phyloP scores from a whole-genome alignment of 208 protist species.

The Acanthamoeba triangularis region DNA sequence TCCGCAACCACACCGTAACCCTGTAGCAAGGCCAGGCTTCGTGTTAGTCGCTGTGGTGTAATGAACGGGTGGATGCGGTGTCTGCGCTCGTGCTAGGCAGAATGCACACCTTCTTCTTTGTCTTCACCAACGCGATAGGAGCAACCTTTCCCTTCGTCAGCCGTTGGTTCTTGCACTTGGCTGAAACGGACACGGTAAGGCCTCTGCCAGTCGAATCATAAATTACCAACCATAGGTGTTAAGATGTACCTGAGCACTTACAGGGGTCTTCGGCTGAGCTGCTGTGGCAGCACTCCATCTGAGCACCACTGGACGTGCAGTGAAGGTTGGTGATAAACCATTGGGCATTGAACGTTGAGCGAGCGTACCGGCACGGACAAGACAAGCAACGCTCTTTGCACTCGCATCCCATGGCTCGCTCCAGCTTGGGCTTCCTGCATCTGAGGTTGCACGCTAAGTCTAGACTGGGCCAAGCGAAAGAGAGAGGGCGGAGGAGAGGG shows the following conservation, averaged over 20 bases:
- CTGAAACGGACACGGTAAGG: not conserved
- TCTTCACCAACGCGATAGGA: not conserved
- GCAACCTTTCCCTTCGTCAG: not conserved
- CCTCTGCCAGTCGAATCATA: not conserved
- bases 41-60: not conserved
- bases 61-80: not conserved
- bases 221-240: not conserved
- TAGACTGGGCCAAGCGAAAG: not conserved
- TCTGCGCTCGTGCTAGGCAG: no score
- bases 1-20: not conserved
- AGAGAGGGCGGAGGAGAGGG: not conserved
- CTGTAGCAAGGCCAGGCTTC: not conserved
- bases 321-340: not conserved
- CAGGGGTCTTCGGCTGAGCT: not conserved
- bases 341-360: not conserved
- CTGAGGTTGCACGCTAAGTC: not conserved
- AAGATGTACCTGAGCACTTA: not conserved
- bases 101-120: not conserved
- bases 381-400: not conserved
- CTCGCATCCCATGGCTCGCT: not conserved
- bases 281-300: not conserved
- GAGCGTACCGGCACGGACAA: not conserved
- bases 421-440: not conserved
- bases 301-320: not conserved
- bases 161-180: slow-evolving; percentile 15